phyloP scores from a whole-genome alignment of 2,329 filamentous ascomycete species.

The Cladosporium sp. region DNA sequence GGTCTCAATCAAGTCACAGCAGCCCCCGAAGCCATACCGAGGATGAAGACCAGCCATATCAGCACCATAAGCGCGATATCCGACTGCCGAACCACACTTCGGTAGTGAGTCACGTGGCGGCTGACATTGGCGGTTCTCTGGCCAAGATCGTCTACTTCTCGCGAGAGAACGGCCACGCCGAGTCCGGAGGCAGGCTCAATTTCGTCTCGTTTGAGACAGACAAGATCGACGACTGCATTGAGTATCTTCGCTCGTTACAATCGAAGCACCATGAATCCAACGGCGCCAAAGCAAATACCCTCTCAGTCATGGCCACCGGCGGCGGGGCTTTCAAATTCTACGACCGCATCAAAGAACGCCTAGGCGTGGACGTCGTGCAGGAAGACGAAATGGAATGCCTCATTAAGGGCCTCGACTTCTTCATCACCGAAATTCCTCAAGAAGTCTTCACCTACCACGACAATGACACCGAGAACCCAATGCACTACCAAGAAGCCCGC shows the following conservation, averaged over 20 bases:
- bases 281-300: conserved; percentile 55
- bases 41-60: conserved; percentile 47
- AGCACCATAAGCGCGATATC: conserved; percentile 83
- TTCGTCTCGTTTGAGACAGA: conserved; percentile 97
- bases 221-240: conserved; percentile 84
- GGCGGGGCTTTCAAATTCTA: conserved; percentile 97
- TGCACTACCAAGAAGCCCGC: conserved; percentile 74
- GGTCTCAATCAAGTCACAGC: conserved; percentile 21
- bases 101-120: conserved; percentile 91
- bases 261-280: conserved; percentile 72
- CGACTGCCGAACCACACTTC: conserved; percentile 92
- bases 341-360: conserved; percentile 73
- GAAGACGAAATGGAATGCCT: conserved; percentile 99
- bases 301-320: conserved; percentile 93
- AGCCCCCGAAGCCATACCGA: conserved; percentile 36
- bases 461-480: conserved; percentile 59
- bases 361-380: conserved; percentile 80
- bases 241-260: conserved; percentile 82
- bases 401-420: conserved; percentile 91
- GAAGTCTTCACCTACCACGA: conserved; percentile 98
- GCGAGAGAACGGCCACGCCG: conserved; percentile 55
- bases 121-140: conserved; percentile 95
- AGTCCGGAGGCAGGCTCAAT: conserved; percentile 83
- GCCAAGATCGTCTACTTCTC: conserved; percentile 98
- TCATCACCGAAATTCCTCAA: conserved; percentile 93